Evolutionary conservation across 2,329 filamentous ascomycete genomes (phyloP).

Genomic region (Elsinoe perseae): DNA sequence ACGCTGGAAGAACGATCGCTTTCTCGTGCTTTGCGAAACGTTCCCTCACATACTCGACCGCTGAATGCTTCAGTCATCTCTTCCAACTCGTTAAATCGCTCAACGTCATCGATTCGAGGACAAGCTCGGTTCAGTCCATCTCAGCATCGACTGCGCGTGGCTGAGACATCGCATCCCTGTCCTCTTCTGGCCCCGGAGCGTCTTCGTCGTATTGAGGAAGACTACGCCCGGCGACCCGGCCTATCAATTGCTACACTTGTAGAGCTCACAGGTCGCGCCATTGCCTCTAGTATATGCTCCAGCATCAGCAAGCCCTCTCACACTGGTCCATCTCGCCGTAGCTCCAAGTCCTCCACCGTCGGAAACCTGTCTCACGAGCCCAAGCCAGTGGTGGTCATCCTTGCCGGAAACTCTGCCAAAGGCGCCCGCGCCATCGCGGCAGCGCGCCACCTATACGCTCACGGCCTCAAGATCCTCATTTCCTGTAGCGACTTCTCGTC

Average conservation of each 20-base stretch:
- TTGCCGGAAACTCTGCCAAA: conserved; percentile 93
- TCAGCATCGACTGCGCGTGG: not conserved
- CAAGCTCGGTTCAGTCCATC: conserved; percentile 4
- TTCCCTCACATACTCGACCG: conserved; percentile 6
- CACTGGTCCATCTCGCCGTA: conserved; percentile 23
- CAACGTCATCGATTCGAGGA: conserved; percentile 6
- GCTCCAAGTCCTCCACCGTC: conserved; percentile 45
- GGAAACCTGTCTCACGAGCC: conserved; percentile 34
- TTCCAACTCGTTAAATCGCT: conserved; percentile 30
- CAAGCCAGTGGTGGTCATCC: conserved; percentile 58
- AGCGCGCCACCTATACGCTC: conserved; percentile 77
- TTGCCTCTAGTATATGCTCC: conserved; percentile 69
- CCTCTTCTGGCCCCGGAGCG: conserved; percentile 49
- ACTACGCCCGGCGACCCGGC: conserved; percentile 78
- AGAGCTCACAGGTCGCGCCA: conserved; percentile 81
- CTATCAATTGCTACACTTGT: conserved; percentile 84
- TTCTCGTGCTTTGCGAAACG: conserved; percentile 10
- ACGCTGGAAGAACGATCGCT: conserved; percentile 13
- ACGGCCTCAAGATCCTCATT: conserved; percentile 70
- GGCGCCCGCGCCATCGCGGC: conserved; percentile 79
- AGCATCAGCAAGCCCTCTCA: conserved; percentile 23
- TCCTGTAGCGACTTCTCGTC: conserved; percentile 80
- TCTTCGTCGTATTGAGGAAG: conserved; percentile 91
- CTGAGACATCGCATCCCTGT: conserved; percentile 44
- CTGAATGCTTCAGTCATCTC: conserved; percentile 14